Percentiles rank a stretch among this genome's conserved stretches.
These are phyloP conservation scores for Lactarius vividus DNA, from an alignment of 768 basidiomycete species.

Conservation along the genomic window DNA sequence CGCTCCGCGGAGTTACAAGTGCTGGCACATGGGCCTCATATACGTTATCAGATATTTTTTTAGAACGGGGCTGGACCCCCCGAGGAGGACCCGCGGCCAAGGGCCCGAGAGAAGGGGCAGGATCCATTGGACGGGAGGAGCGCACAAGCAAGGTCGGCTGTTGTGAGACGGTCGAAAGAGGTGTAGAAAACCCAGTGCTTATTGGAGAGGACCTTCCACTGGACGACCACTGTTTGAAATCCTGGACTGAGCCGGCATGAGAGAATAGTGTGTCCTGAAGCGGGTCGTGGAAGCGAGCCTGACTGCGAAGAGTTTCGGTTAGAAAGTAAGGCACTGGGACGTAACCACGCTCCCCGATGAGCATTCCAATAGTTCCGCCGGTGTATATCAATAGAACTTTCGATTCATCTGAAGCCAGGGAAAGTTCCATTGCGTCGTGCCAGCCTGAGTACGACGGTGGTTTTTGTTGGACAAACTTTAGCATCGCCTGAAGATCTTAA, in stretches of 20 bases:
- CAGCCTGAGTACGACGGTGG: not conserved
- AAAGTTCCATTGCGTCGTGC: conserved; percentile 43
- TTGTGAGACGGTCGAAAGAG: conserved; percentile 35
- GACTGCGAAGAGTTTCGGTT: conserved; percentile 77
- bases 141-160: conserved; percentile 50
- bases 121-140: conserved; percentile 67
- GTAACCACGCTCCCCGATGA: conserved; percentile 71
- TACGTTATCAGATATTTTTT: conserved; percentile 54
- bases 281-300: conserved; percentile 91
- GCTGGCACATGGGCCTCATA: conserved; percentile 75
- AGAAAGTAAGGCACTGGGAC: conserved; percentile 86
- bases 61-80: conserved; percentile 36
- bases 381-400: conserved; percentile 88
- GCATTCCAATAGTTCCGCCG: conserved; percentile 89
- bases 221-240: conserved; percentile 76
- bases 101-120: conserved; percentile 38
- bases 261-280: conserved; percentile 83
- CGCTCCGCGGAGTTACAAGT: conserved; percentile 74
- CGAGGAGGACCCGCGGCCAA: conserved; percentile 26
- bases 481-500: no score
- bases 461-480: not conserved
- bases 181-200: conserved; percentile 26
- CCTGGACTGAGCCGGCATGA: conserved; percentile 71
- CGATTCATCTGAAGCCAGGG: conserved; percentile 60
- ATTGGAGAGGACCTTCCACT: conserved; percentile 47